A percentile compares a stretch with the other conserved stretches of the same genome.
These are phyloP conservation scores for Colletotrichum eleusines DNA, from an alignment of 2,329 filamentous ascomycete species.

Conservation along the genomic window DNA sequence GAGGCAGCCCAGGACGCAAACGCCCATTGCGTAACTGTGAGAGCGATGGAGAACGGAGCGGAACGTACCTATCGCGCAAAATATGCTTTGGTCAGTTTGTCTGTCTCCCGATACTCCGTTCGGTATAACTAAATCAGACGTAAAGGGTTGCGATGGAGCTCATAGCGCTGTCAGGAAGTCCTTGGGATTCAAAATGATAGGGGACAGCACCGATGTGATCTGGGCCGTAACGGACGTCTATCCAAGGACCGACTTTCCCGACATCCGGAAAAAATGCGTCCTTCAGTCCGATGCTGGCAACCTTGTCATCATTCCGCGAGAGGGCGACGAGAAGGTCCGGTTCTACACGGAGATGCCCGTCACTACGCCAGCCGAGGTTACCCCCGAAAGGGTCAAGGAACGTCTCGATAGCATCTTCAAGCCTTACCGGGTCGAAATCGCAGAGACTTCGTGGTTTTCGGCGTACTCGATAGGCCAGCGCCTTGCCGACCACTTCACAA, in stretches of 20 bases:
- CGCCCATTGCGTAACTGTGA: slow-evolving; percentile 55
- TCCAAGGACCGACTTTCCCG: slow-evolving; percentile 69
- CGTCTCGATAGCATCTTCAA: slow-evolving; percentile 66
- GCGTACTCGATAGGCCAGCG: slow-evolving; percentile 83
- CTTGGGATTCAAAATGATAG: slow-evolving; percentile 69
- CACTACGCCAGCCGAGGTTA: slow-evolving; percentile 60
- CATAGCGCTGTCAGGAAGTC: slow-evolving; percentile 64
- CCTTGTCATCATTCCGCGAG: slow-evolving; percentile 80
- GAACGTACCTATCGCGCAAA: slow-evolving; percentile 43
- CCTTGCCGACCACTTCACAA: slow-evolving; percentile 74
- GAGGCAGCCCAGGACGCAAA: slow-evolving; percentile 50
- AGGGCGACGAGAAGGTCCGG: slow-evolving; percentile 68
- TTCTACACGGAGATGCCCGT: slow-evolving; percentile 75
- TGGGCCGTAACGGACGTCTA: slow-evolving; percentile 70
- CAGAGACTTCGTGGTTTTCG: slow-evolving; percentile 78
- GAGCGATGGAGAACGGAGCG: slow-evolving; percentile 55
- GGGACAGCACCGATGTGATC: slow-evolving; percentile 67
- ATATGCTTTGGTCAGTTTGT: slow-evolving; percentile 20
- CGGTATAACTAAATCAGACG: neutral
- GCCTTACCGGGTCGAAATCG: slow-evolving; percentile 69
- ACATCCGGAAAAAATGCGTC: slow-evolving; percentile 68
- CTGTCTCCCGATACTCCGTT: neutral
- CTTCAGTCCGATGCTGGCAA: slow-evolving; percentile 61
- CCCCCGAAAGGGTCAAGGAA: slow-evolving; percentile 63
- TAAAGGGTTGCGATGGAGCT: slow-evolving; percentile 58